Conservation (phyloP, 2,329 filamentous ascomycete species). For the Neonectria ditissima region DNA sequence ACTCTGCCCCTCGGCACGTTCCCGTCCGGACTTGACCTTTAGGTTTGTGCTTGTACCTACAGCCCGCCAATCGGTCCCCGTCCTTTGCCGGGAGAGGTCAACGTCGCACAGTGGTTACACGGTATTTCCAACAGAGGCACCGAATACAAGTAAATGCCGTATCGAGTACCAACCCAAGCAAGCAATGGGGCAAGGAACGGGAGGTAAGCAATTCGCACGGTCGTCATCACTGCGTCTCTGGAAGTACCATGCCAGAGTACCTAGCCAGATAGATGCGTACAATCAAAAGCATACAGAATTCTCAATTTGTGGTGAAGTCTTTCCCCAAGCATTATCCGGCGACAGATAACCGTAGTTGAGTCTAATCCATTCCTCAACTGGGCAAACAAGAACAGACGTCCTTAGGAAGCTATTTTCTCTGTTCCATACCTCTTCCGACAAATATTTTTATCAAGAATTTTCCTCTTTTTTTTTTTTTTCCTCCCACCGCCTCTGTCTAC, state of each 20-base stretch:
- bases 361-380: conserved; percentile 53
- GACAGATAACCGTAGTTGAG: conserved; percentile 54
- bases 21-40: too few species aligned
- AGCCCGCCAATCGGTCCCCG: conserved; percentile 13
- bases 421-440: conserved; percentile 31
- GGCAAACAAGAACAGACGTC: conserved; percentile 31
- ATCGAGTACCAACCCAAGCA: too few species aligned
- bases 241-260: too few species aligned
- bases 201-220: too few species aligned
- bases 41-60: too few species aligned
- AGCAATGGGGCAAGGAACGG: too few species aligned
- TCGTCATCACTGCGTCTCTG: too few species aligned
- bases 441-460: conserved; percentile 33
- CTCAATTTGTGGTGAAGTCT: conserved; percentile 28
- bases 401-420: conserved; percentile 28
- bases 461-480: conserved; percentile 26
- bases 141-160: too few species aligned
- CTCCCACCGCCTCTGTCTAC: conserved; percentile 23
- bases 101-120: neutral
- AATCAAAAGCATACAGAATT: conserved; percentile 14
- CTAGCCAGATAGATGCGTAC: too few species aligned
- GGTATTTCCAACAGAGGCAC: too few species aligned
- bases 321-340: conserved; percentile 50
- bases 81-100: neutral
- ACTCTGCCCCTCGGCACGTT: conserved; percentile 26